A percentile compares a stretch with the other conserved stretches of the same genome.
These are phyloP conservation scores for Naganishia sp. DNA, from an alignment of 1,284 basidiomycete species.

Conservation along the genomic window DNA sequence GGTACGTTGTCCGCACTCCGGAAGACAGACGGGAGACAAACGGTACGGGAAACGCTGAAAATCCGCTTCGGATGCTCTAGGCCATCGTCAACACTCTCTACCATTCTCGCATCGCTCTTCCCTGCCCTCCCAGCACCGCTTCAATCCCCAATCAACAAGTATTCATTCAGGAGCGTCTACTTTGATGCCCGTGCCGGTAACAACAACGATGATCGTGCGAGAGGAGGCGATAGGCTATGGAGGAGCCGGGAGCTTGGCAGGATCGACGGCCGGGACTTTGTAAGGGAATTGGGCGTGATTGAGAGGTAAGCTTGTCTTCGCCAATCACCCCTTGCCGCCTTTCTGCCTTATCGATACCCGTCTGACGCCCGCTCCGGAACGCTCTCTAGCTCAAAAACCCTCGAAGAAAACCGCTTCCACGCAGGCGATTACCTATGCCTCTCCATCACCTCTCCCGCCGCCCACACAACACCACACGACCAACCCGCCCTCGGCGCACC, in stretches of 20 bases:
- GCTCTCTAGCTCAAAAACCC: slow-evolving; percentile 11
- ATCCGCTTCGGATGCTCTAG: neutral
- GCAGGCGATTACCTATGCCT: slow-evolving; percentile 24
- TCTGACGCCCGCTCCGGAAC: too few relatives aligned
- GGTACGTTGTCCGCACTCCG: neutral
- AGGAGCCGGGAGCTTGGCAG: slow-evolving; percentile 15
- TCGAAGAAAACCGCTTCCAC: slow-evolving; percentile 8
- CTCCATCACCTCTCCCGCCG: slow-evolving; percentile 3
- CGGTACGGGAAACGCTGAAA: too few relatives aligned
- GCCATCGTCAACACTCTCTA: slow-evolving; percentile 24
- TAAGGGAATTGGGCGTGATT: neutral
- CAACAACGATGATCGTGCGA: slow-evolving; percentile 1
- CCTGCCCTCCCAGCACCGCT: slow-evolving; percentile 9
- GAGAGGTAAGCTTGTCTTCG: slow-evolving; percentile 1
- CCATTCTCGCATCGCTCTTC: slow-evolving; percentile 20
- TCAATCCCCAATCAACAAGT: neutral
- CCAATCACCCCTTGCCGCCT: too few relatives aligned
- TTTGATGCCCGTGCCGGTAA: slow-evolving; percentile 3
- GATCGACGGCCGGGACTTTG: slow-evolving; percentile 20
- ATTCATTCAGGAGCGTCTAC: slow-evolving; percentile 15
- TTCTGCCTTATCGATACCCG: too few relatives aligned
- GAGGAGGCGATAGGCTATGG: slow-evolving; percentile 4
- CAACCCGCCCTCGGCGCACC: neutral
- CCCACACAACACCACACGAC: neutral
- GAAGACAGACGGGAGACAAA: too few relatives aligned